Evolutionary conservation across 768 basidiomycete species (phyloP).

Genomic region (Peribolospora kevripleyi): DNA sequence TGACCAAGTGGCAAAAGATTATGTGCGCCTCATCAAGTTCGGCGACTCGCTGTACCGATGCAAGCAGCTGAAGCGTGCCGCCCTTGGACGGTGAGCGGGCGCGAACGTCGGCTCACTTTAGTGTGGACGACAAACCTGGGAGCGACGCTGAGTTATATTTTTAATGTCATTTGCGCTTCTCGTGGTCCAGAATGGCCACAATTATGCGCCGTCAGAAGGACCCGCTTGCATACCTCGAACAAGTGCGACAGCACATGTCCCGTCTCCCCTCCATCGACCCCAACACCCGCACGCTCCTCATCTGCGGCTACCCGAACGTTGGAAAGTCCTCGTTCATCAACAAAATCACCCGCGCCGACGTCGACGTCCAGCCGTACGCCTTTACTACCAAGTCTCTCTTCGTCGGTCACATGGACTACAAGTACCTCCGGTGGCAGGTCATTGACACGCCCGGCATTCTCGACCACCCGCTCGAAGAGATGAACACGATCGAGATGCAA

Average conservation of each 20-base stretch:
- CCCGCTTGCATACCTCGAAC: slow-evolving; percentile 89
- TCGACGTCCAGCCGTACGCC: slow-evolving; percentile 97
- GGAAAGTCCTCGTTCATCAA: slow-evolving; percentile 99
- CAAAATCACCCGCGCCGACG: slow-evolving; percentile 96
- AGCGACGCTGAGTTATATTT: too few species aligned
- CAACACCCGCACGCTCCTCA: slow-evolving; percentile 84
- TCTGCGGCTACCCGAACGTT: slow-evolving; percentile 98
- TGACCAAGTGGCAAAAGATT: slow-evolving; percentile 91
- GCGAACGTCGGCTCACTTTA: neutral
- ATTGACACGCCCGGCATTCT: slow-evolving; percentile 97
- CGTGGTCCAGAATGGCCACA: slow-evolving; percentile 64
- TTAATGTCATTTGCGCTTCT: neutral
- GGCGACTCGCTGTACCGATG: slow-evolving; percentile 94
- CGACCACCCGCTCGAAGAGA: slow-evolving; percentile 94
- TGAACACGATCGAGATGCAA: slow-evolving; percentile 99
- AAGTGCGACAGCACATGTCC: slow-evolving; percentile 95
- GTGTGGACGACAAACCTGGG: too few species aligned
- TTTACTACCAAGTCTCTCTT: slow-evolving; percentile 98
- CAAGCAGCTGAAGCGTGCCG: slow-evolving; percentile 93
- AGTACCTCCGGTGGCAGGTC: slow-evolving; percentile 97
- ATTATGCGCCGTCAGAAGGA: slow-evolving; percentile 98
- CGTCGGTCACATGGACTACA: slow-evolving; percentile 95
- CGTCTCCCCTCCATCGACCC: slow-evolving; percentile 97
- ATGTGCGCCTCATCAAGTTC: slow-evolving; percentile 86
- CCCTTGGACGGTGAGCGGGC: slow-evolving; percentile 60